These are phyloP conservation scores for Blumeria hordei DNA, from an alignment of 2,329 filamentous ascomycete genomes.

Conservation along the genomic window DNA sequence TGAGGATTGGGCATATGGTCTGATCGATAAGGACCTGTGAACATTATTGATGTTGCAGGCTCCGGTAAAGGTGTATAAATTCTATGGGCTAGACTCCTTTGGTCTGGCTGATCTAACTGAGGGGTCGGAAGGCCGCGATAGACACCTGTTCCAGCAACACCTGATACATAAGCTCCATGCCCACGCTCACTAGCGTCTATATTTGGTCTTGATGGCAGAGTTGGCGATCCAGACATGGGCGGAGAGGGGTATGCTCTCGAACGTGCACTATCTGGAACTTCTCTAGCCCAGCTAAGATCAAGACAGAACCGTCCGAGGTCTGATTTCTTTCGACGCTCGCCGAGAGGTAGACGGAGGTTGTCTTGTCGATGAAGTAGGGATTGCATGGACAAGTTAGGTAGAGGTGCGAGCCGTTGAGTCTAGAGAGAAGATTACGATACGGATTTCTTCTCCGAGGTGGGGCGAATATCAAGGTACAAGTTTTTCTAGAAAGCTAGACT, in stretches of 20 bases:
- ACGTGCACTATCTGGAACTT: slow-evolving; percentile 28
- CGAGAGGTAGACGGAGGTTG: slow-evolving; percentile 20
- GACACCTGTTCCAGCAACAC: slow-evolving; percentile 23
- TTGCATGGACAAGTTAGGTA: slow-evolving; percentile 25
- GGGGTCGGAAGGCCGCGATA: slow-evolving; percentile 19
- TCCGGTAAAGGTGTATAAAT: slow-evolving; percentile 17
- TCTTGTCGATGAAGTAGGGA: slow-evolving; percentile 22
- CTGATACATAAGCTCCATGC: slow-evolving; percentile 16
- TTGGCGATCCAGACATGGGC: slow-evolving; percentile 49
- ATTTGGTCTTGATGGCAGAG: slow-evolving; percentile 31
- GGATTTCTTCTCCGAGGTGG: not conserved
- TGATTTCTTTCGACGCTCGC: slow-evolving; percentile 32
- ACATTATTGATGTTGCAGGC: slow-evolving; percentile 7
- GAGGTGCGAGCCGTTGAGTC: not conserved
- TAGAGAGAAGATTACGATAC: not conserved
- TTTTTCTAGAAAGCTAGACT: not conserved
- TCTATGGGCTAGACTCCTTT: slow-evolving; percentile 14
- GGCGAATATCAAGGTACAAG: not conserved
- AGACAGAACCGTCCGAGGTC: slow-evolving; percentile 29
- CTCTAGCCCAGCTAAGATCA: slow-evolving; percentile 30
- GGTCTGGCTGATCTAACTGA: slow-evolving; percentile 10
- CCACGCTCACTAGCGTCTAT: slow-evolving; percentile 31
- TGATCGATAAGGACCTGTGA: slow-evolving; percentile 8
- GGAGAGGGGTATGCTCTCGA: slow-evolving; percentile 43
- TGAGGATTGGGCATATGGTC: slow-evolving; percentile 7